A percentile compares a stretch with the other conserved stretches of the same genome.
Evolutionary conservation across 2,329 filamentous ascomycete species (phyloP).

Genomic region (Xylariaceae sp.): DNA sequence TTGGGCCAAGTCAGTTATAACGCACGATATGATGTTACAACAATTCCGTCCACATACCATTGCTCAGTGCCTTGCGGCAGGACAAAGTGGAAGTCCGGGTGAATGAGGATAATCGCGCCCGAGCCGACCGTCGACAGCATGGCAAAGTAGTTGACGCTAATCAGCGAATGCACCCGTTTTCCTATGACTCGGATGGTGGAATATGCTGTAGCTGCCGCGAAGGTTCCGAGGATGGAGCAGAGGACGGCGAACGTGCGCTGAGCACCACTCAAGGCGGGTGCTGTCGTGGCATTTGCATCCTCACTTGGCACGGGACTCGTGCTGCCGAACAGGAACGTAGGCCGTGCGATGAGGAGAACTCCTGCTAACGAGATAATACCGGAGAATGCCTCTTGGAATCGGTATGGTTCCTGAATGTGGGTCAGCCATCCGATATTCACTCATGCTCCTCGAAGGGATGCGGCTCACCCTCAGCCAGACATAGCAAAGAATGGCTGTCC

Average conservation of each 20-base stretch:
- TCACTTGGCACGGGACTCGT: conserved; percentile 10
- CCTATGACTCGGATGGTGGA: conserved; percentile 72
- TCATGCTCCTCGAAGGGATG: neutral
- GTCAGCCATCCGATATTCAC: neutral
- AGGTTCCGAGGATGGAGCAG: conserved; percentile 62
- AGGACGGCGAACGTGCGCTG: conserved; percentile 62
- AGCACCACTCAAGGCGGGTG: neutral
- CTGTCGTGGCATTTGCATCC: neutral
- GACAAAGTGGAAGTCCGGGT: conserved; percentile 39
- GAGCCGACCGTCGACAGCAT: conserved; percentile 61
- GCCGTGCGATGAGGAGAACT: conserved; percentile 70
- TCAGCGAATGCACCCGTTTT: conserved; percentile 65
- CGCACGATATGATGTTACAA: neutral
- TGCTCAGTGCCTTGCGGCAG: conserved; percentile 36
- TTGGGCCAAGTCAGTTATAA: neutral
- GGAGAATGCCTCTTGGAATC: conserved; percentile 62
- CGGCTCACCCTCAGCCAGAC: conserved; percentile 37
- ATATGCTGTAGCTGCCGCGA: conserved; percentile 64
- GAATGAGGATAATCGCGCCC: conserved; percentile 49
- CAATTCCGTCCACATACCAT: conserved; percentile 36
- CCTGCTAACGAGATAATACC: conserved; percentile 65
- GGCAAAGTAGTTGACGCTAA: conserved; percentile 75
- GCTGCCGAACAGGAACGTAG: conserved; percentile 50
- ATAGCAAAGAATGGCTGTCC: conserved; percentile 63
- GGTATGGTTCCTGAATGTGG: conserved; percentile 57